Evolutionary conservation across 306 rosid genomes (phyloP), one percentile per base, ranked within the genome.

Genomic region (Dalbergia cultrata): DNA sequence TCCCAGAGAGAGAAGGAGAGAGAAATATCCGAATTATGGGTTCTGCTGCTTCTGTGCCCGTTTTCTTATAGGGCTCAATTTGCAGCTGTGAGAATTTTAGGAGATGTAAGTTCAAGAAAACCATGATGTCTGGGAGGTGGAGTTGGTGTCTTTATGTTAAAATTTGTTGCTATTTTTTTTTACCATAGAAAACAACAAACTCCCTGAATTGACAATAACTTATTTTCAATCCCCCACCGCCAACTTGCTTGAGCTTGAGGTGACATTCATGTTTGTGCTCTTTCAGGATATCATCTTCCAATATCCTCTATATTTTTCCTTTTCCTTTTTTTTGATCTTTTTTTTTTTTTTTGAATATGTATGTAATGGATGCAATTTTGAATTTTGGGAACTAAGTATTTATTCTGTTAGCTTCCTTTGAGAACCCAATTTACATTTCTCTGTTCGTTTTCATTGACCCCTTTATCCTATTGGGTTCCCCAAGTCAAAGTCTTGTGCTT

Each of bases 41-140:
- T 78, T 60, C 8, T 67, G 54, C 35, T 70, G 59, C 61, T 81
- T 72, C 72, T 72, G 19, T 47, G 22, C 81, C 80, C 75, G 64
- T 78, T 85, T 75, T 84, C 80, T 87, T 78, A 90, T 90, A 87
- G 41, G 41, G 13, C 5, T 84, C 79, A 4, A 35, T 85, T 66
- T 19, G 74, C 72, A 11, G 47, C 77, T 77, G 31, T 80, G 44
- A 67, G 68, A 79, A 66, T 52, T 33, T 16, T 72, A 66, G 34
- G 37, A 16, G 39, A 72, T 71, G 66, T 64, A 37, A 65, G 76
- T 44, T 54, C 58, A 33, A 8, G 50, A 64, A 62, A 63, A 44
- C 67, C 26, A 21, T 70, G 5, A 37, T 37, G 57, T 69, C 44
- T 53, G 35, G 76, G 61, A 76, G 83, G 69, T 74, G 7, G 33